Percentiles rank a stretch among this genome's conserved stretches.
Conservation (phyloP, 1,139 yeast species). For the Williopsis jadinii region DNA sequence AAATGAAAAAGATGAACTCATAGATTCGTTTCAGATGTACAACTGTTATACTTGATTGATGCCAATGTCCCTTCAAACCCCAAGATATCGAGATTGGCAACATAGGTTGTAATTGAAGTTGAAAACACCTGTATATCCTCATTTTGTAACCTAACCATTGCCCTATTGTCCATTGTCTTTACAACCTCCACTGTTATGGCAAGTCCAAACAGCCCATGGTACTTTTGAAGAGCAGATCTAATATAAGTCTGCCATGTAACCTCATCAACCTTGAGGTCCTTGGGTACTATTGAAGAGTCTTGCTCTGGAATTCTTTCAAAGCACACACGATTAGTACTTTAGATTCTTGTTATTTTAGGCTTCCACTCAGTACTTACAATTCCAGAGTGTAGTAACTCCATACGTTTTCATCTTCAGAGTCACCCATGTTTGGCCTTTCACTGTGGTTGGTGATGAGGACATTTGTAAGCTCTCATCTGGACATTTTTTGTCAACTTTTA, state of each 20-base stretch:
- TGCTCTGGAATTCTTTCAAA: neutral
- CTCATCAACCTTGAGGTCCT: slow-evolving; percentile 20
- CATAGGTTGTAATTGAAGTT: slow-evolving; percentile 26
- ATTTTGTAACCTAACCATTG: slow-evolving; percentile 22
- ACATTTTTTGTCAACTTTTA: neutral
- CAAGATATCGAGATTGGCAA: neutral
- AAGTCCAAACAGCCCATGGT: slow-evolving; percentile 34
- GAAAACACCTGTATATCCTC: slow-evolving; percentile 24
- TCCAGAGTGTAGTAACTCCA: neutral
- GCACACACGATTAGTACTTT: too few species aligned
- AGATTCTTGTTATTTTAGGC: too few species aligned
- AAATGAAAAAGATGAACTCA: slow-evolving; percentile 5
- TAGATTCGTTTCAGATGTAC: too few species aligned
- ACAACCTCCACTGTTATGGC: slow-evolving; percentile 27
- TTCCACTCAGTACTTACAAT: neutral
- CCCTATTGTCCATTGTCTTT: slow-evolving; percentile 17
- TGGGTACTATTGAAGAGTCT: neutral
- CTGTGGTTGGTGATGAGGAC: neutral
- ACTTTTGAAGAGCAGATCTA: slow-evolving; percentile 25
- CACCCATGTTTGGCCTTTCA: neutral
- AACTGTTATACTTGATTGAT: too few species aligned
- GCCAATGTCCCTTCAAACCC: too few species aligned
- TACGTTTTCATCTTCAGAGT: neutral
- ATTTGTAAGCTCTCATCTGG: neutral
- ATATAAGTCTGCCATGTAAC: slow-evolving; percentile 32